A percentile compares a stretch with the other conserved stretches of the same genome.
Conservation (phyloP, 805 yeast species). For the Candida qinlingensis region DNA sequence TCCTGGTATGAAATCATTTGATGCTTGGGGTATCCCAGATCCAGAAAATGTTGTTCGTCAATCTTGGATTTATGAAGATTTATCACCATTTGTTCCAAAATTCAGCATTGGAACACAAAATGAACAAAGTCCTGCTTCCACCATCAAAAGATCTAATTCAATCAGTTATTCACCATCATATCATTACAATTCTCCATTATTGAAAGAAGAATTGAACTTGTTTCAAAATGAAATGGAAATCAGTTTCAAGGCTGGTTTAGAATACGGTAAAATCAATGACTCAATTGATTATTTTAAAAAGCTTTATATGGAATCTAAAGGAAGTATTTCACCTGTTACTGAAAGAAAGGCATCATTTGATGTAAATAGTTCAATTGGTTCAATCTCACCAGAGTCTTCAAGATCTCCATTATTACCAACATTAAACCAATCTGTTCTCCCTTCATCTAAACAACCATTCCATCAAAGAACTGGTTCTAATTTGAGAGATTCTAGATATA, state of each 20-base stretch:
- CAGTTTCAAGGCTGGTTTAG: slow-evolving; percentile 4
- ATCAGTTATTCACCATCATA: slow-evolving; percentile 9
- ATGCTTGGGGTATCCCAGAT: slow-evolving; percentile 22
- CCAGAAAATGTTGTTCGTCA: slow-evolving; percentile 18
- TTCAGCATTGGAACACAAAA: background rate
- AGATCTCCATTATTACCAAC: background rate
- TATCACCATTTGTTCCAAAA: slow-evolving; percentile 10
- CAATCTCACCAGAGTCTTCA: slow-evolving; percentile 7
- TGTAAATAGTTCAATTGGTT: background rate
- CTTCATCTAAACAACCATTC: too few species aligned
- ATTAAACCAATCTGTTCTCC: background rate
- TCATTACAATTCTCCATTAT: slow-evolving; percentile 4
- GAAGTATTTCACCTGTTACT: background rate
- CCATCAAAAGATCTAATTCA: slow-evolving; percentile 5
- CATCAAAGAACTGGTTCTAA: background rate
- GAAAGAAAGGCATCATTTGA: background rate
- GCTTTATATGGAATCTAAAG: background rate
- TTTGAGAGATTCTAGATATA: slow-evolving; percentile 2
- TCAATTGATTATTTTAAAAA: slow-evolving; percentile 13
- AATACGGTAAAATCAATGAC: slow-evolving; percentile 3
- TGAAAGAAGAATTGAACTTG: slow-evolving; percentile 4
- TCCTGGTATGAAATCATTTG: slow-evolving; percentile 3
- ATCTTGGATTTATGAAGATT: slow-evolving; percentile 22
- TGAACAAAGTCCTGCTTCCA: background rate
- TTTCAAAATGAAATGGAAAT: slow-evolving; percentile 13